Evolutionary conservation across 768 basidiomycete species (phyloP), one percentile per base, ranked within the genome.

Genomic region (Cantharellus cinnabarinus): DNA sequence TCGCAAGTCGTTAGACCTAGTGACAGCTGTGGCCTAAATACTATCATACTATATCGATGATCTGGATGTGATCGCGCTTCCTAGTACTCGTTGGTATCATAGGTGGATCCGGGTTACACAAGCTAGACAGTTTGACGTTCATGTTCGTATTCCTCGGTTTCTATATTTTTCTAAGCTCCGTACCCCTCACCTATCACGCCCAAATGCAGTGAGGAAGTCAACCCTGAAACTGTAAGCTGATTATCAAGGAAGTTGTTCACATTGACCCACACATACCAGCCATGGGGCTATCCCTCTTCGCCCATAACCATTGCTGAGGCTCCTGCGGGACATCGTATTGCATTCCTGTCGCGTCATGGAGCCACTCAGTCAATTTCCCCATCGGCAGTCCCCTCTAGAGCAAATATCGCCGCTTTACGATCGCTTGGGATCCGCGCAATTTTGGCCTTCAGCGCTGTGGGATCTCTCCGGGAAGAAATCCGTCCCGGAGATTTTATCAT

Each of bases 361-460:
- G 67, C 69, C n/a, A 77, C 79, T 5, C 94, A 98, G 72, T 76
- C 72, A 62, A 78, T 90, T 69, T 67, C 77, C 15, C 94, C 94
- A 2, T 85, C 89, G 3, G 68, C 76, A 41, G 85, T 98, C 4
- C 91, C 91, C 53, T 71, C 76, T 0, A 81, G 88, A 57, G 94
- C 94, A 63, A 99, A 97, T 76, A 90, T 97, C 66, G 85, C 93
- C 38, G 94, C 93, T 0, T 77, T 97, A 67, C 97, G 97, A 71
- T 82, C 80, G 48, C 76, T 98, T 64, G 94, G 94, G 48, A 86
- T 90, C 4, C 79, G 82, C 63, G 87, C 81, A 55, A 79, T 98
- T 68, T 74, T 98, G 63, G 90, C 91, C 4, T 98, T 98, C 76
- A 87, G 85, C 42, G 93, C 94, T 14, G 94, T 98, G 51, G 94